Evolutionary conservation across 1,284 basidiomycete genomes (phyloP), one percentile per base, ranked within the genome.

Genomic region (Cryptococcus wingfieldii): DNA sequence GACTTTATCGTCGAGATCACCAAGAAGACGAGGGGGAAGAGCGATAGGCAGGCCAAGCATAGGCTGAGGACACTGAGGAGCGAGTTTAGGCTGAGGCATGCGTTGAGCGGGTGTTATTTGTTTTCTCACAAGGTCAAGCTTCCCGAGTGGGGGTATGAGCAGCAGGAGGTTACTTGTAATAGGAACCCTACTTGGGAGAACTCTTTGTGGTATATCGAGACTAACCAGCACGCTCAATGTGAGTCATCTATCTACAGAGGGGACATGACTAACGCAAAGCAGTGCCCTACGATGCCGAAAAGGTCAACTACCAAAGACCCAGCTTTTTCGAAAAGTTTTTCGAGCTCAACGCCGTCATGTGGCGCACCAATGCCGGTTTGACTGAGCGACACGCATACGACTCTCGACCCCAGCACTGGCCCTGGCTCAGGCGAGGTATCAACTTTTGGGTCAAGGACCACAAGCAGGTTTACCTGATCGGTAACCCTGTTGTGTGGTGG

Each of bases 371-470:
- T 68, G 89, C 90, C 23, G 94, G 91, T 0, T 78, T 98, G 58
- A 98, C 95, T 0, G 93, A 96, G 66, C 84, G 91, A 19, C 96
- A 98, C 69, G 87, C 86, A 0, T 98, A 89, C 70, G 95, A 98
- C 73, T 98, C 95, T 31, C 82, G 95, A 13, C 96, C 95, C 2
- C 80, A 83, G 55, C 81, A 84, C 0, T 98, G 96, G 96, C 94
- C 95, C 9, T 80, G 84, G 54, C 83, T 98, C 45, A 84, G 83
- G 49, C 86, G 95, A 59, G 96, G 96, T 39, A 98, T 99, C 71
- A 93, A 94, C 79, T 98, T 98, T 79, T 98, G 96, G 96, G 91
- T 95, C 43, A 93, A 94, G 75, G 89, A 98, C 60, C 88, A 98
- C 73, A 83, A 84, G 38, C 95, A 98, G 71, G 88, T 98, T 58